Evolutionary conservation across 768 basidiomycete genomes (phyloP).

Genomic region (Rubroboletus pulcherrimus): DNA sequence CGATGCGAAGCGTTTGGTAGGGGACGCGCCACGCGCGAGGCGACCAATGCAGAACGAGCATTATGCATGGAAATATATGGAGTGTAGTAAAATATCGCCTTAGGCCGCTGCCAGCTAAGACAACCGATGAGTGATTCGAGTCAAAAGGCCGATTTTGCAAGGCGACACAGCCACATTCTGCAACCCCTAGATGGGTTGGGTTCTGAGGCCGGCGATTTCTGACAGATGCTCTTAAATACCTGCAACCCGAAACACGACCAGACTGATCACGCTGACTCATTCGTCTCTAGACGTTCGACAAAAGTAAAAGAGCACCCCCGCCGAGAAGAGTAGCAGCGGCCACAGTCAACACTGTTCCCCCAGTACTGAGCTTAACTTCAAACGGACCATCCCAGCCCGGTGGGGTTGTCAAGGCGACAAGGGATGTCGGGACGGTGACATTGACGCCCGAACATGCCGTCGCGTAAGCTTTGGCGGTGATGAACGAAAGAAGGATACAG

Average conservation of each 20-base stretch:
- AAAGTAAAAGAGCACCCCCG: conserved; percentile 42
- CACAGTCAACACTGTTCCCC: conserved; percentile 44
- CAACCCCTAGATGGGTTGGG: too few relatives aligned
- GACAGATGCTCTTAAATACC: neutral
- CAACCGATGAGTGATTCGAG: neutral
- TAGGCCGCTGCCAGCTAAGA: neutral
- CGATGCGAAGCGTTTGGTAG: conserved; percentile 6
- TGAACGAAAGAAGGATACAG: neutral
- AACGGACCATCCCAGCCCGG: conserved; percentile 59
- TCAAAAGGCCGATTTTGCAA: neutral
- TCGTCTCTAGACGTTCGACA: conserved; percentile 47
- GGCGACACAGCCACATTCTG: conserved; percentile 16
- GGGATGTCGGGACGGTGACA: conserved; percentile 35
- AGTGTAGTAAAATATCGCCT: neutral
- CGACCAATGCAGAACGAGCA: conserved; percentile 3
- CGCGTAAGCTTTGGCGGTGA: conserved; percentile 46
- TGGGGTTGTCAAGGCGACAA: conserved; percentile 45
- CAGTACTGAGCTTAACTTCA: conserved; percentile 42
- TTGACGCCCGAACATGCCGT: conserved; percentile 42
- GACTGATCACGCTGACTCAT: neutral
- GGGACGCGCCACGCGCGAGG: conserved; percentile 1
- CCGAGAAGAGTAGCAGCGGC: conserved; percentile 45
- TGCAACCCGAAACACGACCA: neutral
- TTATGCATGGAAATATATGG: conserved; percentile 12
- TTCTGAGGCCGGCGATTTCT: too few relatives aligned